Evolutionary conservation across 441 rosid genomes (phyloP), one percentile per base, ranked within the genome.

Genomic region (Eutrema salsugineum): DNA sequence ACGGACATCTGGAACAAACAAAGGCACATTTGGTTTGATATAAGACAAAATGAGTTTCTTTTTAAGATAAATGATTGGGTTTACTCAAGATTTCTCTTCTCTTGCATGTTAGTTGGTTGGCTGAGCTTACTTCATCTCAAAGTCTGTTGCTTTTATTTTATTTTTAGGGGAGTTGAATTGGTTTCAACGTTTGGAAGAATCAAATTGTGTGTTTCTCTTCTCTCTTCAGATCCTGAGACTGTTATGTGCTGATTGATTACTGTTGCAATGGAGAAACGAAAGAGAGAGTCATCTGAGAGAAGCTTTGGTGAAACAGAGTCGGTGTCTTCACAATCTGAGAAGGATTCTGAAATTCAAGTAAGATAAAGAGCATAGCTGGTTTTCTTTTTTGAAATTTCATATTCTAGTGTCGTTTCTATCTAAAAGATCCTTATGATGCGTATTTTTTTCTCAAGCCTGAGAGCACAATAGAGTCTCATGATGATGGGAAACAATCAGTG

Each of bases 251-350:
- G 72, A 63, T 63, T 76, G 56, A 73, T 61, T 36, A 24, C 11
- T 46, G 1, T 42, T 64, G 66, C 55, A 30, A 87, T 93, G 98
- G 97, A 93, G 72, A 88, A 90, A 80, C 78, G 82, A 17, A 87
- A 86, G 86, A 84, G 79, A 80, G 88, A 78, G 60, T 67, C 88
- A 60, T 87, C 91, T 27, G 94, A 90, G 77, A 87, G 79, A 75
- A 87, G 92, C 81, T 81, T 86, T 5, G 86, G 91, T 42, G 93
- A 88, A 83, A 83, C 86, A 19, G 95, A 87, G 70, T 88, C 94
- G 2, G 63, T 84, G 35, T 87, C 91, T 71, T 88, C 91, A 4
- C 84, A 71, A 38, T 83, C 92, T 8, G 94, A 89, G 80, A 89
- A 86, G 74, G 87, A 79, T 54, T 83, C 88, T 51, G 90, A 86